Evolutionary conservation across 805 yeast species (phyloP).

Genomic region (Myxozyma neotropica): DNA sequence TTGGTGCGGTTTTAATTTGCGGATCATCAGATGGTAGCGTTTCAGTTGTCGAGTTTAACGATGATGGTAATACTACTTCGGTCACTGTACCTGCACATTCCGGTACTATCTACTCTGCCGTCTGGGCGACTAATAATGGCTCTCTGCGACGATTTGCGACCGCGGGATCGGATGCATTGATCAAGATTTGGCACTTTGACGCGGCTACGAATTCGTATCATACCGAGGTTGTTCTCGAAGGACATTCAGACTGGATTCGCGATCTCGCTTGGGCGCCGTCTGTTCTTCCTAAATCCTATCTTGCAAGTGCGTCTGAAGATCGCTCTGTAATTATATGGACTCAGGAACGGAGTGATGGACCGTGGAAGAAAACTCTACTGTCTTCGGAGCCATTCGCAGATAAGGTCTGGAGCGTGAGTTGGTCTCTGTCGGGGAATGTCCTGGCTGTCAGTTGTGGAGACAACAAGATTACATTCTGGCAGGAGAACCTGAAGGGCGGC

Average conservation of each 20-base stretch:
- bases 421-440: slow-evolving; percentile 95
- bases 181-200: slow-evolving; percentile 78
- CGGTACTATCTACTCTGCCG: slow-evolving; percentile 90
- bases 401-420: slow-evolving; percentile 96
- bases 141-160: slow-evolving; percentile 73
- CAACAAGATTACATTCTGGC: slow-evolving; percentile 94
- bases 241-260: slow-evolving; percentile 98
- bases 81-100: slow-evolving; percentile 77
- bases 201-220: slow-evolving; percentile 58
- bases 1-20: slow-evolving; percentile 87
- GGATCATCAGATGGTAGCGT: slow-evolving; percentile 93
- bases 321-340: slow-evolving; percentile 95
- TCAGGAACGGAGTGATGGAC: slow-evolving; percentile 59
- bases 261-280: slow-evolving; percentile 99
- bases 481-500: slow-evolving; percentile 85
- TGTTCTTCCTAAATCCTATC: slow-evolving; percentile 78
- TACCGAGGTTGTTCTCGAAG: slow-evolving; percentile 76
- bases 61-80: slow-evolving; percentile 68
- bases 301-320: slow-evolving; percentile 97
- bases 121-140: slow-evolving; percentile 67
- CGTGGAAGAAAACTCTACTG: slow-evolving; percentile 81
- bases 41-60: slow-evolving; percentile 86
- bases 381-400: slow-evolving; percentile 87
- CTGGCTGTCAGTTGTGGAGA: slow-evolving; percentile 96
- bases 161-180: slow-evolving; percentile 93